Evolutionary conservation across 352 stramenopile genomes (phyloP), one percentile per base, ranked within the genome.

Genomic region (Pythium graminicola): DNA sequence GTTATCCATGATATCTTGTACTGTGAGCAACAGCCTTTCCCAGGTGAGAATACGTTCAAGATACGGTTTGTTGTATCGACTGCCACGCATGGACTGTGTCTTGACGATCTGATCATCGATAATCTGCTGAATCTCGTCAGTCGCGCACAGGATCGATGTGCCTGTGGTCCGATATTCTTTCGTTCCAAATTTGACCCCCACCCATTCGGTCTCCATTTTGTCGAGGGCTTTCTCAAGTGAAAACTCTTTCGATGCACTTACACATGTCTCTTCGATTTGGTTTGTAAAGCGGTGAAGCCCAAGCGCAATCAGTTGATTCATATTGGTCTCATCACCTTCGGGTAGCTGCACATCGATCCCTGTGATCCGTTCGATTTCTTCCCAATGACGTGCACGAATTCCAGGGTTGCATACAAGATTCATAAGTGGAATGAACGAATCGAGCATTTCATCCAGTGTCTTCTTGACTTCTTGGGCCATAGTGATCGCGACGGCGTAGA

Each of bases 31-130:
- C 11, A 79, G 96, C 64, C 60, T 47, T 97, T 95, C 92, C 93
- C 98, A 43, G 95, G 81, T 2, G 84, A 69, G n/a, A 65, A 98
- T 98, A 14, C 93, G 75, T 48, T 97, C 87, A 44, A 97, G 89
- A 53, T 98, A 98, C 0, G 91, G 91, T 1, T 87, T 88, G 60
- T 98, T 98, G 62, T 98, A 98, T 1, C 87, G 77, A 1, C 83
- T 97, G 44, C 98, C 98, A 70, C 95, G 93, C 93, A 98, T 98
- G 6, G 90, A 89, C 51, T 98, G 90, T 2, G 94, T 97, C 75
- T 96, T 97, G 0, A 90, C 98, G 20, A 98, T 87, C 52, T 98
- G 94, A 53, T 98, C 94, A 46, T 98, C 94, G 11, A 98, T 66
- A 3, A 98, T 82, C 13, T 78, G 70, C 61, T 97, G 93, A 20